These are phyloP conservation scores for Camellia lanceoleosa DNA, from an alignment of 148 eudicot species.

Conservation along the genomic window DNA sequence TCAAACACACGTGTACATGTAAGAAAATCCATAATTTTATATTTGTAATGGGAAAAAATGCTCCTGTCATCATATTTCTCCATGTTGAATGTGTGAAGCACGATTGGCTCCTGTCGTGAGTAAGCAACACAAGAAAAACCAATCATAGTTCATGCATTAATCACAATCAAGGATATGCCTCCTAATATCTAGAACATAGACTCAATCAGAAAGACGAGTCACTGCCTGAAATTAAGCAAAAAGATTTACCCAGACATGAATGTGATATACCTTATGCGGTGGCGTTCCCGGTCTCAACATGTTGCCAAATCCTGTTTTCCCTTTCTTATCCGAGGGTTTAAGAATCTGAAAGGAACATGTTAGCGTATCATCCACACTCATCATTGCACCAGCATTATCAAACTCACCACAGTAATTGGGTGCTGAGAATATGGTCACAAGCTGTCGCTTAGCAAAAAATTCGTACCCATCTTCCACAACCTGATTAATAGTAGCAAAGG, in stretches of 20 bases:
- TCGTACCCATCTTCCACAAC: conserved; percentile 85
- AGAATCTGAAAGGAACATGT: conserved; percentile 82
- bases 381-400: conserved; percentile 82
- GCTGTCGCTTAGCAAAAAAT: conserved; percentile 70
- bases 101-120: neutral
- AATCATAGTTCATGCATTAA: neutral
- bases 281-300: conserved; percentile 68
- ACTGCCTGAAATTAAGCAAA: neutral
- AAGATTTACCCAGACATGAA: no score
- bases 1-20: neutral
- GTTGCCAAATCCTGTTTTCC: conserved; percentile 56
- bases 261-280: conserved; percentile 54
- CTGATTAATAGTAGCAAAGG: conserved; percentile 25
- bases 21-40: neutral
- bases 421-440: conserved; percentile 71
- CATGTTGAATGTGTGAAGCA: neutral
- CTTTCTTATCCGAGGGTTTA: conserved; percentile 67
- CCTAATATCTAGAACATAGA: neutral
- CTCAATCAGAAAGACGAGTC: neutral
- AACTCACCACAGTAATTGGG: conserved; percentile 84
- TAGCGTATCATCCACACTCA: conserved; percentile 75
- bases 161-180: neutral
- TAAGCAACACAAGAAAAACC: neutral
- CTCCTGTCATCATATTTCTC: neutral
- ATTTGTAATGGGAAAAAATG: neutral